These are phyloP conservation scores for Myxozyma neglecta DNA, from an alignment of 805 yeast species.

Conservation along the genomic window DNA sequence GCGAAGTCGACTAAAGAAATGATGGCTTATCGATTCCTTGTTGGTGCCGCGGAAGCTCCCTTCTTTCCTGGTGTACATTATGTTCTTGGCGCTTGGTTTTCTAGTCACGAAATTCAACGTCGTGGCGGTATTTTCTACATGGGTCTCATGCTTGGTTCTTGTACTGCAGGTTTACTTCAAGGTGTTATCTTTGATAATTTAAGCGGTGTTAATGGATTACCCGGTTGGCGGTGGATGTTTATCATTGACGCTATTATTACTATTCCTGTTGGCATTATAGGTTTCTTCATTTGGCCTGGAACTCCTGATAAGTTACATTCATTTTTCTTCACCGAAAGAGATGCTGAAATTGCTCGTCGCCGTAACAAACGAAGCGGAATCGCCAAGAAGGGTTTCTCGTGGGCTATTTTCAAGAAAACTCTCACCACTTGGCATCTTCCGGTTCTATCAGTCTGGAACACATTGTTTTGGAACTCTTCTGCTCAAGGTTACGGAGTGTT, in stretches of 20 bases:
- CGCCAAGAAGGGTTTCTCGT: slow-evolving; percentile 34
- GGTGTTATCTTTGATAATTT: slow-evolving; percentile 52
- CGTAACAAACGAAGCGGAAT: slow-evolving; percentile 45
- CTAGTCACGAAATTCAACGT: slow-evolving; percentile 56
- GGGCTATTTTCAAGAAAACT: slow-evolving; percentile 48
- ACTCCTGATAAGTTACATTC: slow-evolving; percentile 61
- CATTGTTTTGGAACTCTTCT: slow-evolving; percentile 27
- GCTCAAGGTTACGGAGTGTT: slow-evolving; percentile 57
- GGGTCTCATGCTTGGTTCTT: slow-evolving; percentile 62
- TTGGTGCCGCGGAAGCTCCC: slow-evolving; percentile 72
- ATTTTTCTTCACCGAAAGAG: slow-evolving; percentile 55
- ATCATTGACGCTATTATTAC: slow-evolving; percentile 64
- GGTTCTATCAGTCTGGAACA: slow-evolving; percentile 44
- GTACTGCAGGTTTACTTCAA: slow-evolving; percentile 64
- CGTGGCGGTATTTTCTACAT: slow-evolving; percentile 62
- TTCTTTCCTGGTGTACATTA: slow-evolving; percentile 51
- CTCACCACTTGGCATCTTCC: slow-evolving; percentile 51
- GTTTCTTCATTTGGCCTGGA: slow-evolving; percentile 61
- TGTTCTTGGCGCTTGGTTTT: slow-evolving; percentile 58
- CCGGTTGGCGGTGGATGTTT: slow-evolving; percentile 75
- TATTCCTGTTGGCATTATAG: slow-evolving; percentile 56
- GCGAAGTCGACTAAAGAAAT: slow-evolving; percentile 53
- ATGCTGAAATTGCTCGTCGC: slow-evolving; percentile 52
- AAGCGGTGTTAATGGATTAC: slow-evolving; percentile 53
- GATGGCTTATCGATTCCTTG: slow-evolving; percentile 62